Base-by-base conservation (phyloP, 2,329 filamentous ascomycete species). In the Penicillium polonicum region DNA sequence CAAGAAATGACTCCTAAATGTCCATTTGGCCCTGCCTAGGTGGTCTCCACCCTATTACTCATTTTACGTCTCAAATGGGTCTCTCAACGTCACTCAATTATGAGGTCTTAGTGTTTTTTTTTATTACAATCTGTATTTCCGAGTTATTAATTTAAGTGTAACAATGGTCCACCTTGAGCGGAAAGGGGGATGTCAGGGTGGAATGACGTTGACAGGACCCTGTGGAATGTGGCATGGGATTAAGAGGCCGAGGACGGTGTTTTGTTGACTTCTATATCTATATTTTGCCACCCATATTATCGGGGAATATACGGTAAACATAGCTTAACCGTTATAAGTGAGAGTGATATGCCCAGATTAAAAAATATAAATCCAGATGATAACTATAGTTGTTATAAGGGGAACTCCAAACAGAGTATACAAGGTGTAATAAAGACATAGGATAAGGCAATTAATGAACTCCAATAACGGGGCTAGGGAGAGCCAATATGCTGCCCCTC, bases 11-110 rank as follows among this genome's bases (percentile, higher is more conserved):
- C 33, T 29, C 15, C 23, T 10, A 27, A 27, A 50, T 19, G 19
- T 25, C 39, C 45, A 51, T 27, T 51, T 38, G 39, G 21, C n/a
- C 21, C 13, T 15, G 25, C 17, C 42, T 25, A 25, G 39, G 6
- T 25, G 44, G 45, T 55, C 46, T 38, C 53, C 53, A 56, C 53
- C n/a, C 2, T 27, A 51, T 55, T 51, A 52, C 53, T 56, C 53
- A 52, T 44, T 36, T 23, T 29, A 8, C n/a, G 45, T 55, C 49
- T 51, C n/a, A 39, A 19, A 43, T 25, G 46, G 27, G 25, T 31
- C 33, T 43, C 31, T 31, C 52, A 55, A 55, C 53, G 53, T 55
- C 53, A 55, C 39, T 43, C 27, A 23, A 33, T 49, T 13, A n/a
- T 39, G 51, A 53, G 33, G 36, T 36, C 21, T 56, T 27, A 15